Evolutionary conservation across 192 early-diverging fungal species (phyloP), one percentile per base, ranked within the genome.

Genomic region (Coemansia sp.): DNA sequence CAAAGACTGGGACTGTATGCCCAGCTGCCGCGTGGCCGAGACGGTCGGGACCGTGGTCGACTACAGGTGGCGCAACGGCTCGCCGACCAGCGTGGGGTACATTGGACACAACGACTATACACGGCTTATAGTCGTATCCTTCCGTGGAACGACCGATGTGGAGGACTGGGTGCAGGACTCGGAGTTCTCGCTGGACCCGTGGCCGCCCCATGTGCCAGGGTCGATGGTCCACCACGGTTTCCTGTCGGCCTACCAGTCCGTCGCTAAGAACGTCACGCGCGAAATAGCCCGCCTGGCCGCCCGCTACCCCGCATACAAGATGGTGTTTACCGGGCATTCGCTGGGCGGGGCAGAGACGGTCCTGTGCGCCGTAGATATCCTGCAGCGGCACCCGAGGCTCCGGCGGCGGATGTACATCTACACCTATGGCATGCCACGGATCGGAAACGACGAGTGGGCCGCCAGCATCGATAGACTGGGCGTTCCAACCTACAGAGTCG

Each of bases 281-380:
- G 38, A 4, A 16, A 34, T 72, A 1, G 37, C 33, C 13, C 43
- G 20, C 23, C 54, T 74, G 11, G 47, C 44, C 5, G 41, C 38
- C 7, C 30, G 18, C 23, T 55, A 60, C 17, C 66, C 72, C 3
- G 21, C 45, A 1, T 60, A 75, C 49, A 60, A 56, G 35, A n/a
- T 75, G 6, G 65, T 75, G 26, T 67, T 75, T 46, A 69, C 72
- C 5, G 72, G 72, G 0, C 72, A 75, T 25, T 75, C 72, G n/a
- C 66, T 75, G 4, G 72, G 72, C 29, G 72, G 72, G 10, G 72
- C 72, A 3, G 57, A 64, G 39, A 27, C 72, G 4, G 61, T 56
- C n/a, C 27, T 75, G 29, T 64, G 62, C 26, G 66, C 61, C 11
- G 60, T 67, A 1, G 66, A 75, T 29, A 32, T 60, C 7, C 28